Percentiles rank a stretch among this genome's conserved stretches.
phyloP scores from a whole-genome alignment of 2,329 filamentous ascomycete species.

The Zymoseptoria ardabiliae region DNA sequence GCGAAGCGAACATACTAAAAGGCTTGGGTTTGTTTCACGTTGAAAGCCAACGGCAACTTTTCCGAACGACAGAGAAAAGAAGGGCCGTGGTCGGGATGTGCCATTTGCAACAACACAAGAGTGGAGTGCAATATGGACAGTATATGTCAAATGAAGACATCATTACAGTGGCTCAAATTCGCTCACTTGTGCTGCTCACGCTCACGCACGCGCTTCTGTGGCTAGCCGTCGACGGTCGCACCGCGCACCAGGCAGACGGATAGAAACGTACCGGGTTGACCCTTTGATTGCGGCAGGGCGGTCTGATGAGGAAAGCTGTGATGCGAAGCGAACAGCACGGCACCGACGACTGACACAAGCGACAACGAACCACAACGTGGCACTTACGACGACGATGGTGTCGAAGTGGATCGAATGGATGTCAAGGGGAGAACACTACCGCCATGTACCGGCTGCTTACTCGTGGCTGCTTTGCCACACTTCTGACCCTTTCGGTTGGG shows the following conservation, averaged over 20 bases:
- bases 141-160: not conserved
- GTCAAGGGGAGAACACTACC: no score
- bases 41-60: not conserved
- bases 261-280: not conserved
- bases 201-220: not conserved
- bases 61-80: not conserved
- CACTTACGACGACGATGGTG: not conserved
- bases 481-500: not conserved
- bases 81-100: not conserved
- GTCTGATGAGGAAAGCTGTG: not conserved
- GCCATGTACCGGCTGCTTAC: not conserved
- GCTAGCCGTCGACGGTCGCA: not conserved
- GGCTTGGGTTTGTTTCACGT: not conserved
- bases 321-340: not conserved
- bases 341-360: not conserved
- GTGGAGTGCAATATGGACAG: not conserved
- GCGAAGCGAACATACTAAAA: not conserved
- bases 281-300: not conserved
- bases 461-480: not conserved
- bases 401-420: not conserved
- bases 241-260: not conserved
- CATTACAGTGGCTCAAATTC: not conserved
- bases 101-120: not conserved
- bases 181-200: not conserved
- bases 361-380: not conserved